phyloP scores from a whole-genome alignment of 2,329 filamentous ascomycete genomes.

The Atkinsonella texensis region DNA sequence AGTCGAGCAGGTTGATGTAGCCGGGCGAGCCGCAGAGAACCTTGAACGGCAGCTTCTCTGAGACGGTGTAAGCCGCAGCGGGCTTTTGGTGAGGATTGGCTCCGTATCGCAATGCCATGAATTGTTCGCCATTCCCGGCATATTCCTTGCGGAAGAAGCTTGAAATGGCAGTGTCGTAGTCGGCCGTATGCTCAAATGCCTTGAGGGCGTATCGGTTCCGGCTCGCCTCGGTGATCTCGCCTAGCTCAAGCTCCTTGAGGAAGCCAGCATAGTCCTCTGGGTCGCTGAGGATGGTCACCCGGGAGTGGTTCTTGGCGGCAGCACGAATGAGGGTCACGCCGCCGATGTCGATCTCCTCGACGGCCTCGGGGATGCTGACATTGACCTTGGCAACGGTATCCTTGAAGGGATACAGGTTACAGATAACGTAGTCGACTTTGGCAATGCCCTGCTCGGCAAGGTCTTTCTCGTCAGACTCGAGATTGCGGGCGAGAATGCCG shows the following conservation, averaged over 20 bases:
- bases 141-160: conserved; percentile 98
- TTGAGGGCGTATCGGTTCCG: conserved; percentile 88
- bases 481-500: conserved; percentile 84
- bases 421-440: conserved; percentile 92
- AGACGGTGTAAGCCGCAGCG: conserved; percentile 67
- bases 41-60: conserved; percentile 80
- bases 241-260: conserved; percentile 76
- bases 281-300: conserved; percentile 93
- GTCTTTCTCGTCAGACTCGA: conserved; percentile 93
- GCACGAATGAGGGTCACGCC: conserved; percentile 93
- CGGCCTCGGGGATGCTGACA: conserved; percentile 90
- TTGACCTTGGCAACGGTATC: conserved; percentile 95
- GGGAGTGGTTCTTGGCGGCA: conserved; percentile 93
- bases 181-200: conserved; percentile 95
- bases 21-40: conserved; percentile 80
- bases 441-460: conserved; percentile 88
- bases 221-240: conserved; percentile 74
- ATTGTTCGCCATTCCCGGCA: conserved; percentile 70
- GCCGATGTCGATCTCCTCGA: conserved; percentile 98
- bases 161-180: conserved; percentile 90
- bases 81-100: conserved; percentile 98
- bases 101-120: conserved; percentile 81
- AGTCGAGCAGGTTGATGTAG: conserved; percentile 95
- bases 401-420: conserved; percentile 99
- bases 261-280: conserved; percentile 90